phyloP scores from a whole-genome alignment of 2,329 filamentous ascomycete genomes.

The Cercospora sojina region DNA sequence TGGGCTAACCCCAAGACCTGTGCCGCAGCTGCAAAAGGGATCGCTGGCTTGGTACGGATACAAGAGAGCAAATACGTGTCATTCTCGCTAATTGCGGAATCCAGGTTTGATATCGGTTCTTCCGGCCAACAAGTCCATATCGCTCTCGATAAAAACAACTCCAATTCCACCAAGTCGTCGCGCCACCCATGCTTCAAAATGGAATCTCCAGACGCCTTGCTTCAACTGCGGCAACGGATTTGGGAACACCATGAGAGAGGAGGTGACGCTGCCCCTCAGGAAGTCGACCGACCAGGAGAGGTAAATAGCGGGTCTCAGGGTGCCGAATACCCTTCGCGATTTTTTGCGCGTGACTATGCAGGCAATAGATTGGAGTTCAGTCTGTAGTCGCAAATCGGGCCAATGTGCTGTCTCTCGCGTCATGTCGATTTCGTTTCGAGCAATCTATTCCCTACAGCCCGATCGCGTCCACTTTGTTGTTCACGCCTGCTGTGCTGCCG shows the following conservation, averaged over 20 bases:
- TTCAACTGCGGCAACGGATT: conserved; percentile 49
- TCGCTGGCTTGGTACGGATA: conserved; percentile 54
- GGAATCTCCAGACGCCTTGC: conserved; percentile 49
- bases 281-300: conserved; percentile 57
- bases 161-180: conserved; percentile 38
- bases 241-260: conserved; percentile 54
- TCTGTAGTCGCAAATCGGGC: conserved; percentile 27
- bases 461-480: conserved; percentile 4
- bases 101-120: conserved; percentile 56
- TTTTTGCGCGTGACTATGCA: conserved; percentile 56
- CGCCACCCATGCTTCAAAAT: conserved; percentile 62
- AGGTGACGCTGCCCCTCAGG: conserved; percentile 52
- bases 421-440: not conserved
- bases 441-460: conserved; percentile 5
- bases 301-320: conserved; percentile 50
- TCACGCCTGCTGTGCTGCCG: conserved; percentile 8
- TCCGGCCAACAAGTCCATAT: conserved; percentile 56
- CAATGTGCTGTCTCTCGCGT: conserved; percentile 4
- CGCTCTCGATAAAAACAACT: conserved; percentile 48
- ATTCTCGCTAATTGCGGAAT: conserved; percentile 4
- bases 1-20: conserved; percentile 53
- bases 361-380: conserved; percentile 45
- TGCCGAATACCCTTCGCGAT: conserved; percentile 60
- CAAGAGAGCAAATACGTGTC: conserved; percentile 1
- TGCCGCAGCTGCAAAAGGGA: conserved; percentile 54